These are phyloP conservation scores for Sapria himalayana DNA, from an alignment of 345 rosid species.

Conservation along the genomic window DNA sequence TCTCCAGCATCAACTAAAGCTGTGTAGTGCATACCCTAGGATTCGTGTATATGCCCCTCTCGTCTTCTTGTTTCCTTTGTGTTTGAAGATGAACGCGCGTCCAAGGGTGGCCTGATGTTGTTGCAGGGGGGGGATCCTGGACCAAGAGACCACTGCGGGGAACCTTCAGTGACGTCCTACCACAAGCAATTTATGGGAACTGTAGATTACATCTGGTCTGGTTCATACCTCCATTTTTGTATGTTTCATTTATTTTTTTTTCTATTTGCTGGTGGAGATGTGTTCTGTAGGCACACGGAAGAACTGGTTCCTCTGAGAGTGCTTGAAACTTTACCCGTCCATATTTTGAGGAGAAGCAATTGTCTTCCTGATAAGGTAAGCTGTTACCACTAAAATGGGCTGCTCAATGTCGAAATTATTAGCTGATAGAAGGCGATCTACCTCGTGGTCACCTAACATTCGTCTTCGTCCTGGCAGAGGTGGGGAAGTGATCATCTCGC, in stretches of 20 bases:
- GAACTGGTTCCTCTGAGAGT: constrained; percentile 66
- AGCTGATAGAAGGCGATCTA: too few species aligned
- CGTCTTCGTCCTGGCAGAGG: constrained; percentile 28
- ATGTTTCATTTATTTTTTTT: constrained; percentile 6
- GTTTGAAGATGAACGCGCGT: too few species aligned
- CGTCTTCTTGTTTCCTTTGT: too few species aligned
- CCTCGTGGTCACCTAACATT: too few species aligned
- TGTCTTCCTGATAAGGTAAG: constrained; percentile 74
- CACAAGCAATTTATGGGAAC: constrained; percentile 81
- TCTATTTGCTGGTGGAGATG: constrained; percentile 6
- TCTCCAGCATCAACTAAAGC: constrained; percentile 42
- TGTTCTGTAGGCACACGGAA: constrained; percentile 43
- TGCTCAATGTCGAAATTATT: too few species aligned
- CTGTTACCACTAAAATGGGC: too few species aligned
- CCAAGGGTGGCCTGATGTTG: too few species aligned
- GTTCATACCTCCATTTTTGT: too few species aligned
- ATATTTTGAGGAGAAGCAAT: constrained; percentile 31
- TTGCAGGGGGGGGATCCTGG: constrained; percentile 36
- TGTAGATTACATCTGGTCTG: constrained; percentile 95
- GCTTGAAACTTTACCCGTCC: constrained; percentile 67
- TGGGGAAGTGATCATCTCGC: constrained; percentile 99
- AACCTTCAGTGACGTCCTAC: constrained; percentile 80
- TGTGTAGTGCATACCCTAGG: constrained; percentile 56
- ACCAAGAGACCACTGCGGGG: constrained; percentile 50
- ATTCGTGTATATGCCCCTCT: constrained; percentile 31